Percentiles rank a stretch among this genome's conserved stretches.
phyloP scores from a whole-genome alignment of 139 green algal species.

The Coccomyxa sp. region DNA sequence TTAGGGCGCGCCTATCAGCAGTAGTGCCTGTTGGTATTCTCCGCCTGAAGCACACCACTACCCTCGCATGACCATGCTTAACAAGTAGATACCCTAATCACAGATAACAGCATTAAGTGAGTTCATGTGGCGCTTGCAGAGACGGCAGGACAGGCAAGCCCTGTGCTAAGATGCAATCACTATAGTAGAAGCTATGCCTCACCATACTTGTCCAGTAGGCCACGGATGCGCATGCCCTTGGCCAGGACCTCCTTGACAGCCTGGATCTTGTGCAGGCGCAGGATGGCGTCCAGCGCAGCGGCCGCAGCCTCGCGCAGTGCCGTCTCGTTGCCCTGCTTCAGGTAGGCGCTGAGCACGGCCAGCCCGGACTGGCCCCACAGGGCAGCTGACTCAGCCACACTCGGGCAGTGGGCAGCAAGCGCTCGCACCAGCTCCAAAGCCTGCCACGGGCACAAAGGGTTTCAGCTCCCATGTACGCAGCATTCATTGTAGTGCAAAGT shows the following conservation, averaged over 20 bases:
- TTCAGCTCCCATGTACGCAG: no score
- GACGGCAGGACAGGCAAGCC: no score
- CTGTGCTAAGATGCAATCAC: no score
- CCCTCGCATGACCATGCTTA: no score
- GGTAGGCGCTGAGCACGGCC: neutral
- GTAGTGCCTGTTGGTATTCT: no score
- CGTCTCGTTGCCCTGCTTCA: neutral
- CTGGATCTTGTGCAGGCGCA: slow-evolving; percentile 1
- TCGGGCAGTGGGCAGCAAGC: neutral
- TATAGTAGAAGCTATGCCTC: no score
- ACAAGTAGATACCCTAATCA: no score
- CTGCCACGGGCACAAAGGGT: neutral
- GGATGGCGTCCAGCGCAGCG: neutral
- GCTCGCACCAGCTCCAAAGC: neutral
- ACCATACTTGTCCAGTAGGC: neutral
- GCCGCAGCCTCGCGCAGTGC: neutral
- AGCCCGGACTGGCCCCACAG: neutral
- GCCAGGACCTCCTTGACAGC: neutral
- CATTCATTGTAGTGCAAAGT: no score
- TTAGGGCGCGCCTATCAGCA: no score
- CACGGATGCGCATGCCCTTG: slow-evolving; percentile 2
- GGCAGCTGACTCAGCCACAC: neutral
- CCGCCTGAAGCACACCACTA: no score
- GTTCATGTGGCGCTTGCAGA: no score
- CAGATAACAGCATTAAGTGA: no score